Evolutionary conservation across 1,284 basidiomycete genomes (phyloP), one percentile per base, ranked within the genome.

Genomic region (Trametes hirsuta): DNA sequence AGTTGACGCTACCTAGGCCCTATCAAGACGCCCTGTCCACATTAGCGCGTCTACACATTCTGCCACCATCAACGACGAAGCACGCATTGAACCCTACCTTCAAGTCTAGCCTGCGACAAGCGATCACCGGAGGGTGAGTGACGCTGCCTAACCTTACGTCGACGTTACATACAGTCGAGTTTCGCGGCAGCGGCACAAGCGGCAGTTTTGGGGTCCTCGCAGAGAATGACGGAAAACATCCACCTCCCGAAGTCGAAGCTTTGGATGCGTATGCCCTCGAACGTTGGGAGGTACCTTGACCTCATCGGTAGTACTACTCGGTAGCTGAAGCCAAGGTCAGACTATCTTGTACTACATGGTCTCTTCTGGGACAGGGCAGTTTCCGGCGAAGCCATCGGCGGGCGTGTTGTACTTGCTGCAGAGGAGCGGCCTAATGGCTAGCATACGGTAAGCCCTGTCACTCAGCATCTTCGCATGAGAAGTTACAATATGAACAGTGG

Each of bases 281-380:
- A 65, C 86, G 93, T 59, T 99, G 97, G 96, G 97, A 99, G 84
- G 94, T 92, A 82, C 36, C 45, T 36, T 25, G 46, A 35, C 25
- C n/a, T 53, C 65, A 61, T 40, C 52, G 49, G 53, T 34, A 41
- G 45, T 61, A 52, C 55, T 42, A 47, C 12, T 22, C 35, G 34
- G 30, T 24, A 22, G 39, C 58, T 56, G 37, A 58, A 58, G 21
- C 22, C 42, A 47, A 49, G 1, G 47, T n/a, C 66, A 94, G 94
- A 94, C 93, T 0, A 97, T 99, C 68, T 81, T 98, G 53, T 96
- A 98, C 76, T 99, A 94, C 74, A 98, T 99, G 96, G 97, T 99
- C 1, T 96, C 95, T 2, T 96, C 94, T 30, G 91, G 91, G 8
- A 91, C 86, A 55, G 84, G 84, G 42, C 84, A 87, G 71, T 76